A percentile compares a stretch with the other conserved stretches of the same genome.
Evolutionary conservation across 495 filamentous ascomycete genomes (phyloP).

Genomic region (Hyaloscypha variabilis): DNA sequence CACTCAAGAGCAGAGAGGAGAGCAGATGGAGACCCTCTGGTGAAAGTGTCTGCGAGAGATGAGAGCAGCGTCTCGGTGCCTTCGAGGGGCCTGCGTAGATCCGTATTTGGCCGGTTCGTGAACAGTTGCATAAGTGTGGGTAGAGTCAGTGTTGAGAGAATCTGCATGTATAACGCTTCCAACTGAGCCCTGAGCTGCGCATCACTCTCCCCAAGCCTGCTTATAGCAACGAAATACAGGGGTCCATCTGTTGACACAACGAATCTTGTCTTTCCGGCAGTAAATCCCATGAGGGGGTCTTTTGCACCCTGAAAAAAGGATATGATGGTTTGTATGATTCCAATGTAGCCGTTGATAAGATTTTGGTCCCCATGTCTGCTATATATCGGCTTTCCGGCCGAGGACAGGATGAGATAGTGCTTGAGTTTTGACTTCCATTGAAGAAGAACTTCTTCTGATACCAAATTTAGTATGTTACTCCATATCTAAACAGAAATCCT

Average conservation of each 20-base stretch:
- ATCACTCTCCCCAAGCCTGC: conserved; percentile 87
- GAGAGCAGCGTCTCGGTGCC: conserved; percentile 92
- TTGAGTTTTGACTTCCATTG: conserved; percentile 89
- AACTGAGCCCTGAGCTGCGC: conserved; percentile 83
- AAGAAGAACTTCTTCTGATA: conserved; percentile 61
- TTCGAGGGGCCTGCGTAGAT: conserved; percentile 88
- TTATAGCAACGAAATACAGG: conserved; percentile 92
- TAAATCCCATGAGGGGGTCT: conserved; percentile 78
- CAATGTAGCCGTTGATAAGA: conserved; percentile 88
- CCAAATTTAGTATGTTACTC: conserved; percentile 26
- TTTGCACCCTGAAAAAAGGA: conserved; percentile 87
- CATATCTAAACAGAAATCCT: conserved; percentile 17
- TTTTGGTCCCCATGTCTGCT: conserved; percentile 90
- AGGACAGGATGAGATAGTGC: conserved; percentile 94
- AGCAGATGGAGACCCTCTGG: conserved; percentile 84
- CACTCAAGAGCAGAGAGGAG: conserved; percentile 91
- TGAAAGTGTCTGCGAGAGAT: conserved; percentile 92
- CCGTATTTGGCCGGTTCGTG: conserved; percentile 84
- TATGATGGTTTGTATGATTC: conserved; percentile 96
- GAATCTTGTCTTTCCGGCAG: conserved; percentile 80
- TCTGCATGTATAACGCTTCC: conserved; percentile 96
- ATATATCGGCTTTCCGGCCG: conserved; percentile 97
- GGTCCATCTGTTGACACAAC: conserved; percentile 82
- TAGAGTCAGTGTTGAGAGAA: conserved; percentile 90
- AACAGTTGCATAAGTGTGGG: conserved; percentile 90